Evolutionary conservation across 192 early-diverging fungal genomes (phyloP).

Genomic region (Funneliformis geosporum): DNA sequence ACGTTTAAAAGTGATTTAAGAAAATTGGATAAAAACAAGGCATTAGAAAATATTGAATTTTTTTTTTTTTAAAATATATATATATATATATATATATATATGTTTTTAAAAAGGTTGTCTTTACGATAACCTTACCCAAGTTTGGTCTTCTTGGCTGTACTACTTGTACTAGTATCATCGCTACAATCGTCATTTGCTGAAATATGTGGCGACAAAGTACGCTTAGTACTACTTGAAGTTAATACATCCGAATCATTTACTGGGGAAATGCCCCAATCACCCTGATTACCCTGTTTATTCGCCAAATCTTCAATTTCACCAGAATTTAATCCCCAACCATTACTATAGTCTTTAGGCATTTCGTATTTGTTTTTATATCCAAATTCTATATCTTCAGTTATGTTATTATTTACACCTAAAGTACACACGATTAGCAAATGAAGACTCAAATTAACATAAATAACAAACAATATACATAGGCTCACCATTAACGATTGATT

Average conservation of each 20-base stretch:
- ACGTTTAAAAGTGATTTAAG: not conserved
- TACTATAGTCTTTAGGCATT: not conserved
- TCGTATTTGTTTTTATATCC: not conserved
- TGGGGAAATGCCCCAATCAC: not conserved
- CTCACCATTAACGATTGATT: not conserved
- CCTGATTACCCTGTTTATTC: not conserved
- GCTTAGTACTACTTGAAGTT: not conserved
- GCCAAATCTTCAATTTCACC: not conserved
- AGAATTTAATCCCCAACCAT: not conserved
- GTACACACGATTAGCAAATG: not conserved
- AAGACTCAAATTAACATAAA: not conserved
- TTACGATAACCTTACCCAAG: not conserved
- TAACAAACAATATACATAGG: not conserved
- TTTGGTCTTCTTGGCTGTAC: conserved; percentile 1
- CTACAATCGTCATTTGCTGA: not conserved
- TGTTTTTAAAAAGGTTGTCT: not conserved
- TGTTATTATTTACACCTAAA: not conserved
- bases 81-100: not conserved
- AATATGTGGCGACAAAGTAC: conserved; percentile 12
- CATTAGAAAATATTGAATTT: not conserved
- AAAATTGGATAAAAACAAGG: not conserved
- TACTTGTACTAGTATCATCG: not conserved
- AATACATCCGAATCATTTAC: conserved; percentile 1
- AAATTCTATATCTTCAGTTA: not conserved
- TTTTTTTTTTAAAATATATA: not conserved